phyloP scores from a whole-genome alignment of 2,329 filamentous ascomycete genomes.

The Aspergillus arachidicola region DNA sequence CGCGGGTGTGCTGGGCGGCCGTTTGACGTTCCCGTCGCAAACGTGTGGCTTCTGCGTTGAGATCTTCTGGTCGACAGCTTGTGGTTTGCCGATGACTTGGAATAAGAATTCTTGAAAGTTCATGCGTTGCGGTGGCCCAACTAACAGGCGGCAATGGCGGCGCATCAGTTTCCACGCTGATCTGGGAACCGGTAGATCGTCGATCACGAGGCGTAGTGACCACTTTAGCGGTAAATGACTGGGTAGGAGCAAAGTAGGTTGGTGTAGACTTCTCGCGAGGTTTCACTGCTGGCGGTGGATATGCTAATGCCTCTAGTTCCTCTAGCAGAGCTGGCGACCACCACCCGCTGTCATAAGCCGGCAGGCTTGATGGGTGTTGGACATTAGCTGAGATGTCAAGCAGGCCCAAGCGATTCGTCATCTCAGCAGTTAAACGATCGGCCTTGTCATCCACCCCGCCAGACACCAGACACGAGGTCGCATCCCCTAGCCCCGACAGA shows the following conservation, averaged over 20 bases:
- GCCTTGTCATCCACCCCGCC: conserved; percentile 23
- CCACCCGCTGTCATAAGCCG: conserved; percentile 69
- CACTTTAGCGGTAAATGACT: conserved; percentile 81
- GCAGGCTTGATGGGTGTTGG: not conserved
- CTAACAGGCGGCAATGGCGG: conserved; percentile 79
- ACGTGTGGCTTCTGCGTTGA: conserved; percentile 69
- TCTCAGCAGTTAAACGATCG: conserved; percentile 58
- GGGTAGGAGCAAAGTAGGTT: conserved; percentile 84
- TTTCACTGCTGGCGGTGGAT: conserved; percentile 56
- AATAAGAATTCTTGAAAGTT: conserved; percentile 80
- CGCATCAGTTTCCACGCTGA: conserved; percentile 49
- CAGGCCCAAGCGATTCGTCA: conserved; percentile 50
- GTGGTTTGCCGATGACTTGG: conserved; percentile 73
- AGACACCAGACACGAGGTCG: conserved; percentile 44
- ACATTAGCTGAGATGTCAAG: conserved; percentile 15
- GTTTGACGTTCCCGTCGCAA: conserved; percentile 67
- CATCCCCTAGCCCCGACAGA: conserved; percentile 68
- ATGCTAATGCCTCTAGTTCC: conserved; percentile 65
- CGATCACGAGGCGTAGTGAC: conserved; percentile 66
- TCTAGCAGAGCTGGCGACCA: conserved; percentile 70
- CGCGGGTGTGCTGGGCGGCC: conserved; percentile 46
- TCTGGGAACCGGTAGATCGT: conserved; percentile 43
- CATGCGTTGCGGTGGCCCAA: conserved; percentile 82
- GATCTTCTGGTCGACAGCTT: conserved; percentile 77
- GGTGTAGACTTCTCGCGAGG: conserved; percentile 60